Percentiles rank a stretch among this genome's conserved stretches.
Conservation (phyloP, 441 rosid genomes). For the Mallotus repandus region DNA sequence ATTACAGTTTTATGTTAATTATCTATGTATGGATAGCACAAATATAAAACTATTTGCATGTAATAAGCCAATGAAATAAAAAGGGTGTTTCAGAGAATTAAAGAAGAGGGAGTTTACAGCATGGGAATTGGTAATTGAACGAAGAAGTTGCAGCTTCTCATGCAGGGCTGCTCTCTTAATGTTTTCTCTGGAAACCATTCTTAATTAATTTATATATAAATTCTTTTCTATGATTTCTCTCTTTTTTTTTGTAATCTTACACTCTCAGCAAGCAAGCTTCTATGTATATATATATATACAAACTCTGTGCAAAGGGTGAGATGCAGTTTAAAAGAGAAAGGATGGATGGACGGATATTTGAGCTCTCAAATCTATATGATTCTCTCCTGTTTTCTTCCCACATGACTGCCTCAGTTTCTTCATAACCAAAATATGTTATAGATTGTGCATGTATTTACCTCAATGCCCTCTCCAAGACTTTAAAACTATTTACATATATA, state of each 20-base stretch:
- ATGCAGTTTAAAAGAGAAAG: constrained; percentile 32
- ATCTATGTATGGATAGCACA: background rate
- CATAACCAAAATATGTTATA: constrained; percentile 31
- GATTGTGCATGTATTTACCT: constrained; percentile 28
- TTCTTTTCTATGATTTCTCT: background rate
- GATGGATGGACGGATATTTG: background rate
- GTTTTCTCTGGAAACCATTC: constrained; percentile 44
- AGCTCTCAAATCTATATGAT: constrained; percentile 38
- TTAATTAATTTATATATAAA: constrained; percentile 4
- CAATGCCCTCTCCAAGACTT: constrained; percentile 32
- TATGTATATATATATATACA: background rate
- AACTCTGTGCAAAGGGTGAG: constrained; percentile 31
- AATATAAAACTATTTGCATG: background rate
- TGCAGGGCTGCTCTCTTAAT: constrained; percentile 38
- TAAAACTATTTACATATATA: no score
- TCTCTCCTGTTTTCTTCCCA: constrained; percentile 34
- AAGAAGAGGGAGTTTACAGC: constrained; percentile 34
- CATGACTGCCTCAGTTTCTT: constrained; percentile 51
- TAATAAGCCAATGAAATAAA: background rate
- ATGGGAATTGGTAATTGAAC: constrained; percentile 50
- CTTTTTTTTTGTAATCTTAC: background rate
- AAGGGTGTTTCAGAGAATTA: background rate
- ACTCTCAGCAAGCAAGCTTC: background rate
- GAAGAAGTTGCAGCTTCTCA: constrained; percentile 48
- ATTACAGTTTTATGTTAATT: background rate